Evolutionary conservation across 495 filamentous ascomycete species (phyloP), one percentile per base, ranked within the genome.

Genomic region (Stereocaulon alpinum): DNA sequence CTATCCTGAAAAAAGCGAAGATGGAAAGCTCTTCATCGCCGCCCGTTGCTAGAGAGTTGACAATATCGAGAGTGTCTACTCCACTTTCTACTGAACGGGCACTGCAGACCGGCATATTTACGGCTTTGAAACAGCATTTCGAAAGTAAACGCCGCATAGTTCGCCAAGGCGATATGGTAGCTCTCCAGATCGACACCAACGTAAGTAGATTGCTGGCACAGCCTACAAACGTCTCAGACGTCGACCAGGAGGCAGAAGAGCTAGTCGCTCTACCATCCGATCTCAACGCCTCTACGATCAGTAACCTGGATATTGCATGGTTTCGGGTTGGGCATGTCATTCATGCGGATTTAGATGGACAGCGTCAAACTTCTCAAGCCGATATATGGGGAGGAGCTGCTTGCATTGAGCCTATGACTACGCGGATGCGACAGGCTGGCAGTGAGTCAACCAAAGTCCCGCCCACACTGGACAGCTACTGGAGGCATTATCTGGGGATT

Each of bases 1-100:
- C 72, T 17, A 72, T 72, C 12, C 63, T 69, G 22, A 60, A 74
- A 44, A 71, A 71, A 20, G 69, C 72, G 29, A 72, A 76, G 64
- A 78, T 83, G 58, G 74, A 77, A 53, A 74, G 70, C 30, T 73
- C 83, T 2, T 78, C 77, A n/a, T 81, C 76, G 42, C 93, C 94
- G 0, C 94, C 91, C 2, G 78, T 86, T 58, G 94, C 93, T 17
- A 89, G 89, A 61, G 92, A 97, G 68, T 85, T 97, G 30, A 95
- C 88, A 1, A 71, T 98, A n/a, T 77, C 89, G 47, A 93, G 95
- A 62, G 80, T 98, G 43, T 85, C 89, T 9, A 96, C 91, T 0
- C 94, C 93, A 0, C 71, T 92, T 10, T 88, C 89, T 9, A 90
- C 87, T 40, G 91, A 97, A 59, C 79, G 88, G 27, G 77, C 86